Percentiles rank a stretch among this genome's conserved stretches.
Evolutionary conservation across 305 asterid species (phyloP).

Genomic region (Fraxinus paxiana): DNA sequence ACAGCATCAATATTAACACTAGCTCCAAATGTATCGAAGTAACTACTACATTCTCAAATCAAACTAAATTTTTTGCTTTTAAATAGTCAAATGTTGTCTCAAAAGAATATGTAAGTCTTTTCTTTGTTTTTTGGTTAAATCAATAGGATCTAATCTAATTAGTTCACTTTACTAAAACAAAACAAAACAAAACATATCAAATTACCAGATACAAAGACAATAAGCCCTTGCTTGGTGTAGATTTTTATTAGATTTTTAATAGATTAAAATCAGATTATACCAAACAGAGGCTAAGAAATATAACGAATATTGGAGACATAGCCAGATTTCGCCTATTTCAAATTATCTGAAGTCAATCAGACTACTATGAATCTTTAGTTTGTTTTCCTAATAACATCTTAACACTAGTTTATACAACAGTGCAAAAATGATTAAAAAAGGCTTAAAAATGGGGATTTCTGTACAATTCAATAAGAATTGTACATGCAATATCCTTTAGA

Average conservation of each 20-base stretch:
- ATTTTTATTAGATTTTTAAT: neutral
- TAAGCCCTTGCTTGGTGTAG: neutral
- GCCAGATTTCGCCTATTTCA: neutral
- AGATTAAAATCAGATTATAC: neutral
- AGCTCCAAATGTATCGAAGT: neutral
- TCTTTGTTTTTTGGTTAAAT: neutral
- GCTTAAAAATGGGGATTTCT: neutral
- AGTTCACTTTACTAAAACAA: neutral
- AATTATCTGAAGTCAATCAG: neutral
- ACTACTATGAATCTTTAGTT: neutral
- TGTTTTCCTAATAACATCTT: neutral
- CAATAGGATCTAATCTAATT: neutral
- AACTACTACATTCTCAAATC: neutral
- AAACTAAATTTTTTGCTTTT: neutral
- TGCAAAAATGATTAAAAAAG: neutral
- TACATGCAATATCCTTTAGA: slow-evolving; percentile 81
- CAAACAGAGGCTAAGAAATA: neutral
- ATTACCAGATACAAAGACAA: neutral
- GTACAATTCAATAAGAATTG: neutral
- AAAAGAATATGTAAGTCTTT: neutral
- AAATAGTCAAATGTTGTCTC: neutral
- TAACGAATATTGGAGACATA: neutral
- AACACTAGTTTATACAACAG: neutral
- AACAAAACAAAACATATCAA: neutral
- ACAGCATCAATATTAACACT: neutral